Evolutionary conservation across 768 basidiomycete genomes (phyloP).

Genomic region (Neoboletus brunneissimus): DNA sequence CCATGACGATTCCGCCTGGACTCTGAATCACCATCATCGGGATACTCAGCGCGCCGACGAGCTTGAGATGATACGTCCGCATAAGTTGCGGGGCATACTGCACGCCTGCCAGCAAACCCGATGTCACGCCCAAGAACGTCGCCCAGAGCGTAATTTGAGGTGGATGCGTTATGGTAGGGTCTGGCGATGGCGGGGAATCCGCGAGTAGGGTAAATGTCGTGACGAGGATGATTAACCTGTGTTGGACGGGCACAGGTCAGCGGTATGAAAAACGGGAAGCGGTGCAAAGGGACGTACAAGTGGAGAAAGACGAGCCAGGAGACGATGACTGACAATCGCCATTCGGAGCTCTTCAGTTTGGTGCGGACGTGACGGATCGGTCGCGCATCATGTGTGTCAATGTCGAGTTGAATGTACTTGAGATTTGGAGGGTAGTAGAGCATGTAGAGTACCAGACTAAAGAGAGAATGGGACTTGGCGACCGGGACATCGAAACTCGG

Average conservation of each 20-base stretch:
- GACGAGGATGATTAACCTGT: constrained; percentile 45
- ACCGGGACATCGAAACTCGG: background rate
- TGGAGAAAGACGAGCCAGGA: constrained; percentile 70
- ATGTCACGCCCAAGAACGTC: constrained; percentile 80
- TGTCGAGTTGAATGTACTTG: constrained; percentile 57
- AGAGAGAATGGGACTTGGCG: background rate
- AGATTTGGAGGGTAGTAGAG: constrained; percentile 85
- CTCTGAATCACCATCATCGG: constrained; percentile 96
- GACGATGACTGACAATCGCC: constrained; percentile 75
- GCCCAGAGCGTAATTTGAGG: constrained; percentile 62
- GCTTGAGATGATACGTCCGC: constrained; percentile 71
- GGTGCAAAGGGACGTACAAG: constrained; percentile 51
- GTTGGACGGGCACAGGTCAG: background rate
- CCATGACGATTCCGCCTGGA: constrained; percentile 87
- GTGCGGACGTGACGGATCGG: constrained; percentile 45
- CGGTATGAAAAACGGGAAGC: background rate
- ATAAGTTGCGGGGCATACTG: constrained; percentile 89
- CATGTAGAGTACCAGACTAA: constrained; percentile 85
- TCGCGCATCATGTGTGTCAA: constrained; percentile 41
- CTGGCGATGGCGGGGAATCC: constrained; percentile 39
- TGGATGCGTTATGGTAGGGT: constrained; percentile 34
- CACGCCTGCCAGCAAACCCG: constrained; percentile 70
- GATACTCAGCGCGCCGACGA: constrained; percentile 92
- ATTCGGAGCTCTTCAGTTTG: constrained; percentile 58
- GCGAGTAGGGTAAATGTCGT: constrained; percentile 62